Evolutionary conservation across 2,329 filamentous ascomycete genomes (phyloP).

Genomic region (Alternaria panax): DNA sequence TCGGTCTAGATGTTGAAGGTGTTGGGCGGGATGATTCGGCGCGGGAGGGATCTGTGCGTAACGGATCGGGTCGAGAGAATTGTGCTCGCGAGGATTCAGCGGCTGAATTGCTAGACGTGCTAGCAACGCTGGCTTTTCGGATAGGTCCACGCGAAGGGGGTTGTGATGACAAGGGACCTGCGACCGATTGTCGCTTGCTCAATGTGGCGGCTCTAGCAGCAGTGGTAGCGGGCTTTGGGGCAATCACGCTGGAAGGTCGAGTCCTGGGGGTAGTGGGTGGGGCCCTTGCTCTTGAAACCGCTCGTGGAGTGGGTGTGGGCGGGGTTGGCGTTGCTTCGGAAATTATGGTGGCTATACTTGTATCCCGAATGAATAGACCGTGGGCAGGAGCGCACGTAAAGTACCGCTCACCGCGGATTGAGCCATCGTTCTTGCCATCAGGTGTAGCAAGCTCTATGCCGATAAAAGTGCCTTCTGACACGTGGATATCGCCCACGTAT

Average conservation of each 20-base stretch:
- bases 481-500: constrained; percentile 79
- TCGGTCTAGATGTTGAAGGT: constrained; percentile 19
- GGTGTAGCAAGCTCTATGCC: constrained; percentile 85
- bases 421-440: constrained; percentile 92
- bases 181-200: constrained; percentile 33
- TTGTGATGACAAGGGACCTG: constrained; percentile 19
- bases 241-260: constrained; percentile 35
- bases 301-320: constrained; percentile 13
- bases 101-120: constrained; percentile 19
- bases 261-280: constrained; percentile 25
- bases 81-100: constrained; percentile 7
- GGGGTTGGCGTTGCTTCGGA: constrained; percentile 53
- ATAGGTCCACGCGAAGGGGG: constrained; percentile 18
- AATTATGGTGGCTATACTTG: constrained; percentile 66
- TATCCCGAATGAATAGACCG: constrained; percentile 87
- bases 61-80: not conserved
- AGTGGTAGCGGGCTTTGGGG: constrained; percentile 17
- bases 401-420: constrained; percentile 85
- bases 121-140: constrained; percentile 32
- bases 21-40: constrained; percentile 10
- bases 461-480: constrained; percentile 86
- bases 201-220: constrained; percentile 24
- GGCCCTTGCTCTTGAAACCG: constrained; percentile 19
- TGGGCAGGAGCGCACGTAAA: constrained; percentile 76
- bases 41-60: not conserved